Conservation (phyloP, 2,329 filamentous ascomycete species). For the Aspergillus sp. region DNA sequence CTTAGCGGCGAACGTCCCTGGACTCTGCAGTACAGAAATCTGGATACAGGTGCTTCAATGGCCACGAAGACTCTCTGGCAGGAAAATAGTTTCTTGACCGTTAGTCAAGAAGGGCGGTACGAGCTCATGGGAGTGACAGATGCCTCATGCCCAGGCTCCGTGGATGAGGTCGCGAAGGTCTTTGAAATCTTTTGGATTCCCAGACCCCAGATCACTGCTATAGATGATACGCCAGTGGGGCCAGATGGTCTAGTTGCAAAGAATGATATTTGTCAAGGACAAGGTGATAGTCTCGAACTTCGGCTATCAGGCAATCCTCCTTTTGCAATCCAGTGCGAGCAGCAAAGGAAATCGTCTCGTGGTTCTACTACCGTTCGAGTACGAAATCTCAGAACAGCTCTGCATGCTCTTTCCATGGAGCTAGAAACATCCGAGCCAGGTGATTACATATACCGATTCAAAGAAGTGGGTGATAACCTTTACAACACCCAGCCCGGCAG, state of each 20-base stretch:
- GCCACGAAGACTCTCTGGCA: conserved; percentile 51
- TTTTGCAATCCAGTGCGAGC: conserved; percentile 78
- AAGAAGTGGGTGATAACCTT: conserved; percentile 76
- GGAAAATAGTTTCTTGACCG: conserved; percentile 68
- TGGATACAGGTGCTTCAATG: conserved; percentile 53
- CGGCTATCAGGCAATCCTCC: conserved; percentile 77
- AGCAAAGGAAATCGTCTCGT: conserved; percentile 68
- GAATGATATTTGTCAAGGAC: conserved; percentile 86
- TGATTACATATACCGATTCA: conserved; percentile 82
- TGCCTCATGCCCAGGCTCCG: conserved; percentile 74
- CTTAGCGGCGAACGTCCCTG: conserved; percentile 85
- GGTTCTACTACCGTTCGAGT: conserved; percentile 65
- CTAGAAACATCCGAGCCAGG: conserved; percentile 86
- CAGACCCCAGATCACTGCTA: conserved; percentile 69
- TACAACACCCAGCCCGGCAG: conserved; percentile 75
- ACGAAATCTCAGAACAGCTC: conserved; percentile 73
- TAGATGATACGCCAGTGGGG: conserved; percentile 49
- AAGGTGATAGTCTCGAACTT: conserved; percentile 85
- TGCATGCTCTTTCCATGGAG: conserved; percentile 73
- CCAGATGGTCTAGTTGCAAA: conserved; percentile 64
- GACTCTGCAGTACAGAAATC: conserved; percentile 73
- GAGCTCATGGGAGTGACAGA: conserved; percentile 77
- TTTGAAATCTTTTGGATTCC: conserved; percentile 87
- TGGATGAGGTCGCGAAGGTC: conserved; percentile 69
- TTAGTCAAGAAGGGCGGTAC: conserved; percentile 71